Percentiles rank a stretch among this genome's conserved stretches.
Conservation (phyloP, 2,329 filamentous ascomycete species). For the Alternaria brassicicola region DNA sequence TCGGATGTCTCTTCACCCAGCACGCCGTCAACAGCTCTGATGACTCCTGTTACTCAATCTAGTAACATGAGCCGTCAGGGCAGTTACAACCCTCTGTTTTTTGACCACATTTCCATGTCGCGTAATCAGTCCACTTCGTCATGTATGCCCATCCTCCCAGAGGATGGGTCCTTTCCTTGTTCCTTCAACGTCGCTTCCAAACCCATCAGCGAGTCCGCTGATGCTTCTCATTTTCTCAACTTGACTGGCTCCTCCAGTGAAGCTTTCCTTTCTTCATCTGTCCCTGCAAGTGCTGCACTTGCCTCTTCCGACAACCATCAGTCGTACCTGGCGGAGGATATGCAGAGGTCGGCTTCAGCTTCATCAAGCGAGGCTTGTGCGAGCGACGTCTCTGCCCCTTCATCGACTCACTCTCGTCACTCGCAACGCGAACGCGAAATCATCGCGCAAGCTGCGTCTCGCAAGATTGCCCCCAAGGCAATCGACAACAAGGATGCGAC, state of each 20-base stretch:
- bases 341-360: constrained; percentile 57
- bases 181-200: constrained; percentile 43
- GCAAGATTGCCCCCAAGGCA: constrained; percentile 58
- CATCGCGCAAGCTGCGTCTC: constrained; percentile 54
- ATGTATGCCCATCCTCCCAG: constrained; percentile 43
- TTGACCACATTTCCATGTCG: constrained; percentile 53
- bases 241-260: constrained; percentile 48
- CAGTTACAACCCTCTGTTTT: constrained; percentile 52
- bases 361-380: constrained; percentile 44
- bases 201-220: constrained; percentile 39
- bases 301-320: constrained; percentile 35
- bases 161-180: constrained; percentile 46
- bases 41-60: constrained; percentile 48
- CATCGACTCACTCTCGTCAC: constrained; percentile 54
- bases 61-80: constrained; percentile 55
- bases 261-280: constrained; percentile 40
- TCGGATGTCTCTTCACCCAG: constrained; percentile 46
- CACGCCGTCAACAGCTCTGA: constrained; percentile 45
- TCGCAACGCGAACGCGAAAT: constrained; percentile 58
- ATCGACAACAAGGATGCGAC: constrained; percentile 36
- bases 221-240: constrained; percentile 41
- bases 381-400: constrained; percentile 53
- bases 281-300: constrained; percentile 45
- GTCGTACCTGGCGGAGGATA: constrained; percentile 53
- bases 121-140: constrained; percentile 52